Base-by-base conservation (phyloP, 192 early-diverging fungal species). In the Dissophora globulifera region DNA sequence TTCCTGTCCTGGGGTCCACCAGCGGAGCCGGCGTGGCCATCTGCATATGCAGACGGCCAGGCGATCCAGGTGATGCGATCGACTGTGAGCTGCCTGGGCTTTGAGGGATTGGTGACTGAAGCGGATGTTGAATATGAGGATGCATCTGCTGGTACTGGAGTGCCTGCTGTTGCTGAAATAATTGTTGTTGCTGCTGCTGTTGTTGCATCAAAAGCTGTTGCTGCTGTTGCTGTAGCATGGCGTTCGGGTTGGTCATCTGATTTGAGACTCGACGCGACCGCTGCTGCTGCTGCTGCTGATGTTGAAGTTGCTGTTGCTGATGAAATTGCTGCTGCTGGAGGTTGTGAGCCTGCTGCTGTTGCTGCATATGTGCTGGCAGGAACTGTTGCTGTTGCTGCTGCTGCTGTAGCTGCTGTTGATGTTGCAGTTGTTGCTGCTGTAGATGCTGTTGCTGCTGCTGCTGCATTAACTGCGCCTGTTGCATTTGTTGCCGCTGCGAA, bases 171-270 rank as follows among this genome's bases (percentile, higher is more conserved):
- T 75, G 71, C 40, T 76, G 72, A 23, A 41, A 67, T 30, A 76
- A 19, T 9, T 66, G 62, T 26, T 76, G 72, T 31, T 72, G 69
- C n/a, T 71, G 68, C 30, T 76, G 72, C 31, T 74, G 69, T 22
- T 71, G 69, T 35, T 72, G 64, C 26, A 58, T 29, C 11, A 59
- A 62, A 31, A 52, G 66, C 32, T 58, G 66, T 29, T 69, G 67
- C n/a, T 75, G 69, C 32, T 68, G 66, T 46, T 62, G 59, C 30
- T 53, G 42, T 29, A 47, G 61, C 47, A 75, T 33, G 25, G 26
- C 50, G 38, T 53, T 75, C 20, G 50, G 50, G 11, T 40, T 59
- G 43, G 19, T 58, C 48, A 49, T 65, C 50, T 69, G 57, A 12
- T 54, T 58, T 4, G 67, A 69, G 22, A 69, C 58, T 10, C 67